A percentile compares a stretch with the other conserved stretches of the same genome.
Evolutionary conservation across 345 rosid genomes (phyloP).

Genomic region (Viola odorata): DNA sequence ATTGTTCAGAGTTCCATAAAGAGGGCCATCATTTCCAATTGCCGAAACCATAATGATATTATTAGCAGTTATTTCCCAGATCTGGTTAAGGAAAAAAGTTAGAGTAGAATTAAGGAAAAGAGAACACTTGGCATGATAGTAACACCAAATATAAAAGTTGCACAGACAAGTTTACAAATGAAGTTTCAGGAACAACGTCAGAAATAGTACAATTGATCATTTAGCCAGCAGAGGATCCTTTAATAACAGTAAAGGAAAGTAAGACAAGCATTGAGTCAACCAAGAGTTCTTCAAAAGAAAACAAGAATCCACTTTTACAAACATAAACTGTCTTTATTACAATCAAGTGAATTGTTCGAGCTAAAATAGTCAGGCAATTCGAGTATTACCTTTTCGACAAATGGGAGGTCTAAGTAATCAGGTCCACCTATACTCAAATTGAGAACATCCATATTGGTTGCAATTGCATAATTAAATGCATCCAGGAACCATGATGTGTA

Average conservation of each 20-base stretch:
- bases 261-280: neutral
- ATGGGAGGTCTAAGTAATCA: constrained; percentile 96
- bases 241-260: no score
- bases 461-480: constrained; percentile 95
- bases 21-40: constrained; percentile 99
- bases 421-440: constrained; percentile 99
- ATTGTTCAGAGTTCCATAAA: constrained; percentile 91
- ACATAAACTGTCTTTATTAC: neutral
- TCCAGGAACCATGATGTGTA: constrained; percentile 99
- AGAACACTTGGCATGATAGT: neutral
- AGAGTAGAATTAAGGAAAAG: constrained; percentile 3
- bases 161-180: neutral
- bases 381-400: constrained; percentile 79
- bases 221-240: neutral
- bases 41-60: constrained; percentile 99
- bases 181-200: neutral
- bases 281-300: neutral
- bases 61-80: constrained; percentile 99
- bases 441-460: constrained; percentile 85
- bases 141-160: constrained; percentile 4
- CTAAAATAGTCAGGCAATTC: constrained; percentile 10
- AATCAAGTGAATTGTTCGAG: neutral
- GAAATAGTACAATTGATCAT: neutral
- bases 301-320: neutral
- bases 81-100: constrained; percentile 39